Conservation (phyloP, 106 monocot genomes). For the Xerophyta viscosa region DNA sequence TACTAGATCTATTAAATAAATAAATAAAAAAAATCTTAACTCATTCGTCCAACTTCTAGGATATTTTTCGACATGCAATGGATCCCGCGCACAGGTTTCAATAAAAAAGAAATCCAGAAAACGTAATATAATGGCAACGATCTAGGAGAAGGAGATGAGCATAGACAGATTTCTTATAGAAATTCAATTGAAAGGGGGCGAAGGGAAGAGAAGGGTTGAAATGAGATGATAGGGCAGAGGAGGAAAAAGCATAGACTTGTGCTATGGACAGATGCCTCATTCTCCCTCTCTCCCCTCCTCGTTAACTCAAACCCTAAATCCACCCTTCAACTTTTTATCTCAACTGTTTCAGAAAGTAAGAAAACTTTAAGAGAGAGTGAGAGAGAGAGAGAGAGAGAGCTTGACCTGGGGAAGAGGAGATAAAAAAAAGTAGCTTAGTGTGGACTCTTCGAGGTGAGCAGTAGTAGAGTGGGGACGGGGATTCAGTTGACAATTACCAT, state of each 20-base stretch:
- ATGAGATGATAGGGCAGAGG: slow-evolving; percentile 14
- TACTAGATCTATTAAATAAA: not conserved
- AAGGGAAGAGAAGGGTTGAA: not conserved
- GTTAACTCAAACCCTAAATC: not conserved
- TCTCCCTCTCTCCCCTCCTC: slow-evolving; percentile 16
- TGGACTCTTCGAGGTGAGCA: not conserved
- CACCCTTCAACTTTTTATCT: not conserved
- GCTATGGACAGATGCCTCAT: slow-evolving; percentile 22
- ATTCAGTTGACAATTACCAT: not conserved
- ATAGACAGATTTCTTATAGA: no score
- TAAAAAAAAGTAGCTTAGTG: not conserved
- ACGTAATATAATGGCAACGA: not conserved
- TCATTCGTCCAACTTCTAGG: not conserved
- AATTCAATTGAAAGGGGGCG: not conserved
- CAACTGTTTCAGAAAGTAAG: not conserved
- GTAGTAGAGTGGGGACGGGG: not conserved
- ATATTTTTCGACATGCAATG: not conserved
- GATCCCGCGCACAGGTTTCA: not conserved
- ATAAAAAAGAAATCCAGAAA: not conserved
- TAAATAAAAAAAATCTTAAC: not conserved
- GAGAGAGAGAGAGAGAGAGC: not conserved
- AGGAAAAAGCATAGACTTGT: slow-evolving; percentile 26
- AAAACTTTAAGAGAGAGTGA: not conserved
- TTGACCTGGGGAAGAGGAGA: not conserved
- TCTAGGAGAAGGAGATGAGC: no score